These are phyloP conservation scores for Neckera pumila DNA, from an alignment of 225 moss, liverwort and hornwort genomes.

Conservation along the genomic window DNA sequence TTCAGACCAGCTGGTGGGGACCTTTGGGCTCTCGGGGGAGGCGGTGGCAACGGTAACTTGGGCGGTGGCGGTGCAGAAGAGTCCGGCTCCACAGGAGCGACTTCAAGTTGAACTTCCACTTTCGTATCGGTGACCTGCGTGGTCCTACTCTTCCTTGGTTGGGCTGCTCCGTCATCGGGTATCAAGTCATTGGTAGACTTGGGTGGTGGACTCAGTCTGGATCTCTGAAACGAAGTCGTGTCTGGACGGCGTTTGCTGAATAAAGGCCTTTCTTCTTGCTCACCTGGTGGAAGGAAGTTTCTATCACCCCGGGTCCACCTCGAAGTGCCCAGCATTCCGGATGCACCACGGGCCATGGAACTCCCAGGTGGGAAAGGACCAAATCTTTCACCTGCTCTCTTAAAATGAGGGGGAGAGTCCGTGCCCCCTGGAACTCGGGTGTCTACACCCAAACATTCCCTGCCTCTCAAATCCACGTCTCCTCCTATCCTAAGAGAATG, in stretches of 20 bases:
- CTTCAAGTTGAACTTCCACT: conserved; percentile 17
- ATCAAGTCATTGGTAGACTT: conserved; percentile 27
- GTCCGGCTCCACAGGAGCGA: conserved; percentile 18
- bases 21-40: conserved; percentile 78
- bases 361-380: conserved; percentile 41
- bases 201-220: conserved; percentile 46
- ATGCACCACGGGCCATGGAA: conserved; percentile 35
- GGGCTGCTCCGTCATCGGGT: conserved; percentile 26
- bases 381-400: conserved; percentile 60
- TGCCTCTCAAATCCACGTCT: conserved; percentile 62
- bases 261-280: conserved; percentile 29
- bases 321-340: conserved; percentile 45
- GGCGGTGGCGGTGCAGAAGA: conserved; percentile 67
- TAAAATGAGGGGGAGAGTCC: conserved; percentile 45
- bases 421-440: conserved; percentile 53
- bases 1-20: conserved; percentile 94
- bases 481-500: conserved; percentile 45
- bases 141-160: conserved; percentile 36
- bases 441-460: conserved; percentile 62
- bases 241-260: conserved; percentile 40
- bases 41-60: conserved; percentile 80
- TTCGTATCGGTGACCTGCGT: conserved; percentile 20
- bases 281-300: conserved; percentile 32
- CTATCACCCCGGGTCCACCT: conserved; percentile 67
- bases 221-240: conserved; percentile 26